A percentile compares a stretch with the other conserved stretches of the same genome.
Conservation (phyloP, 495 filamentous ascomycete genomes). For the Podospora sp. region DNA sequence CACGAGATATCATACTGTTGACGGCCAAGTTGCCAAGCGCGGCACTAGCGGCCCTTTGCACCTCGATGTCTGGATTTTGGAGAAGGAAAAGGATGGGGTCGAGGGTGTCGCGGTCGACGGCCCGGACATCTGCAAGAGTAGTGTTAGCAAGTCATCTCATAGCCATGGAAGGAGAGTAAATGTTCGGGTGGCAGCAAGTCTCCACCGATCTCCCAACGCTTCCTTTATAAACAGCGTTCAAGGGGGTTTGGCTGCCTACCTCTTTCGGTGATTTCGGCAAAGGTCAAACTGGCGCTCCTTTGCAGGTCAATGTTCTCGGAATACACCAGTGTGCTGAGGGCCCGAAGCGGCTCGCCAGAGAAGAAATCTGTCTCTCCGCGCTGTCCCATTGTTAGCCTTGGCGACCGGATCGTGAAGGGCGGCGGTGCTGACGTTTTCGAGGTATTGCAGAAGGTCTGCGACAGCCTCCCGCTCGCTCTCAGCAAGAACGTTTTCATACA, state of each 20-base stretch:
- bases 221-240: too few species aligned
- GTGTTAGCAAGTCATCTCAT: conserved; percentile 26
- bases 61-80: conserved; percentile 93
- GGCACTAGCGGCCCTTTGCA: conserved; percentile 94
- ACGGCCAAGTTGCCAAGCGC: conserved; percentile 95
- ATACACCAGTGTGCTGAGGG: conserved; percentile 92
- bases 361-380: conserved; percentile 97
- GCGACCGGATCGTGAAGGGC: conserved; percentile 10
- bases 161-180: background rate
- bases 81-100: conserved; percentile 95
- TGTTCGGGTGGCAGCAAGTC: background rate
- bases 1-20: conserved; percentile 67
- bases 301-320: conserved; percentile 99
- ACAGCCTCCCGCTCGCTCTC: conserved; percentile 98
- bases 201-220: background rate
- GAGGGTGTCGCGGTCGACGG: conserved; percentile 91
- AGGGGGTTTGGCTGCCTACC: conserved; percentile 59
- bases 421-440: conserved; percentile 78
- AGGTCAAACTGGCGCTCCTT: conserved; percentile 94
- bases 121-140: conserved; percentile 75
- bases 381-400: conserved; percentile 50
- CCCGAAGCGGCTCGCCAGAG: conserved; percentile 90
- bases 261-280: conserved; percentile 98
- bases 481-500: conserved; percentile 93
- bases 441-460: conserved; percentile 88